Percentiles rank a stretch among this genome's conserved stretches.
phyloP scores from a whole-genome alignment of 2,329 filamentous ascomycete species.

The Colletotrichum lini region DNA sequence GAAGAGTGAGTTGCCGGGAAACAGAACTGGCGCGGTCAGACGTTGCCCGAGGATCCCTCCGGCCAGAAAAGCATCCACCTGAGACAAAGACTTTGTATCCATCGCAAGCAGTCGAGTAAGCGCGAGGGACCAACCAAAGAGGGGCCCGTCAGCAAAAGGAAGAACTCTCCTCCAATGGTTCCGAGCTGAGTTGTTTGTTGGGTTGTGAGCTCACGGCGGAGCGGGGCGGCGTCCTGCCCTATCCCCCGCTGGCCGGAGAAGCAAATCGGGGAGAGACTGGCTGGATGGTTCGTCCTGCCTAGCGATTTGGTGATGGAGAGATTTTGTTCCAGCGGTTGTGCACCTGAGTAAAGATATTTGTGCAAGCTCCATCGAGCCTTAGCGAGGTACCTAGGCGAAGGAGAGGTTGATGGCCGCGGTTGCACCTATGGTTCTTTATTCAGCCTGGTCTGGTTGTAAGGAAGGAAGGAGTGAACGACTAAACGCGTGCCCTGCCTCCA shows the following conservation, averaged over 20 bases:
- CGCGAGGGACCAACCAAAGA: background rate
- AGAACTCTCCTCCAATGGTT: background rate
- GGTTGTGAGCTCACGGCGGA: constrained; percentile 11
- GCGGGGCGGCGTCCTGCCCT: constrained; percentile 15
- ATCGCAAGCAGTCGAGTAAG: background rate
- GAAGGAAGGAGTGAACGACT: too few relatives aligned
- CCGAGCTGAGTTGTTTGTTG: background rate
- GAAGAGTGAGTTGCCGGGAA: background rate
- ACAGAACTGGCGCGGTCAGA: constrained; percentile 29
- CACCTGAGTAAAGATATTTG: too few relatives aligned
- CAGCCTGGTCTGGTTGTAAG: too few relatives aligned
- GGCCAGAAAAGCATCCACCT: constrained; percentile 26
- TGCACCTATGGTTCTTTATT: too few relatives aligned
- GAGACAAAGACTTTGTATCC: constrained; percentile 14
- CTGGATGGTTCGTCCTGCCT: background rate
- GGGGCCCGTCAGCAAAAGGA: constrained; percentile 17
- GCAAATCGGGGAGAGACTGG: background rate
- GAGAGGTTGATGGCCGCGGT: too few relatives aligned
- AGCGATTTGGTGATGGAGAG: background rate
- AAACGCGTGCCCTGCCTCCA: too few relatives aligned
- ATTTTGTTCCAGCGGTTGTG: too few relatives aligned
- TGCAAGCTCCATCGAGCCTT: too few relatives aligned
- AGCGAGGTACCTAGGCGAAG: too few relatives aligned
- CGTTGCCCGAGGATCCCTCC: background rate
- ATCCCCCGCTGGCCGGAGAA: constrained; percentile 16